Percentiles rank a stretch among this genome's conserved stretches.
Conservation (phyloP, 176 grass and related monocot genomes). For the bread wheat (Triticum aestivum) region DNA sequence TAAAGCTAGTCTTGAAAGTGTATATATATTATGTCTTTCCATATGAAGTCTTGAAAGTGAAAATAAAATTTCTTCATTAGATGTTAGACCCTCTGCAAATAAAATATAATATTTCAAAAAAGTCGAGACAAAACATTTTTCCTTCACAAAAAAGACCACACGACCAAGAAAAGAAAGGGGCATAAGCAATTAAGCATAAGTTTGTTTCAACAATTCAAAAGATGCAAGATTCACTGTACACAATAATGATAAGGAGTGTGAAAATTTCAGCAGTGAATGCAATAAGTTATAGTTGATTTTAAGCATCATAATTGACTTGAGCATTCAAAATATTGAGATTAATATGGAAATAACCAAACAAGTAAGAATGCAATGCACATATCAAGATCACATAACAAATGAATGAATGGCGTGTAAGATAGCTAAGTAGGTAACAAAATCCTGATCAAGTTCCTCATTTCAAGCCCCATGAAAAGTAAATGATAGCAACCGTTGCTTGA, state of each 20-base stretch:
- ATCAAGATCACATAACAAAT: constrained; percentile 5
- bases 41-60: constrained; percentile 96
- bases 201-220: constrained; percentile 2
- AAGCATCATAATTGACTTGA: background rate
- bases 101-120: constrained; percentile 40
- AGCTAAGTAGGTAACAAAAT: constrained; percentile 48
- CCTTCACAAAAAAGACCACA: background rate
- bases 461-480: constrained; percentile 81
- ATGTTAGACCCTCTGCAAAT: constrained; percentile 88
- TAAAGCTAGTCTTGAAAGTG: background rate
- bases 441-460: constrained; percentile 13
- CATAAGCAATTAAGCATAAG: background rate
- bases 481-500: constrained; percentile 90
- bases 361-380: background rate
- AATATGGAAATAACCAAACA: background rate
- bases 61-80: constrained; percentile 97
- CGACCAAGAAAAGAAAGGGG: background rate
- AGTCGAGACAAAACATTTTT: background rate
- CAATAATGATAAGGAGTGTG: background rate
- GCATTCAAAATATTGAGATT: constrained; percentile 10
- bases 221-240: background rate
- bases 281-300: background rate
- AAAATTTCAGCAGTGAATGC: background rate
- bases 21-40: constrained; percentile 72
- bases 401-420: constrained; percentile 5